phyloP scores from a whole-genome alignment of 1,284 basidiomycete genomes.

The Butyriboletus appendiculatus region DNA sequence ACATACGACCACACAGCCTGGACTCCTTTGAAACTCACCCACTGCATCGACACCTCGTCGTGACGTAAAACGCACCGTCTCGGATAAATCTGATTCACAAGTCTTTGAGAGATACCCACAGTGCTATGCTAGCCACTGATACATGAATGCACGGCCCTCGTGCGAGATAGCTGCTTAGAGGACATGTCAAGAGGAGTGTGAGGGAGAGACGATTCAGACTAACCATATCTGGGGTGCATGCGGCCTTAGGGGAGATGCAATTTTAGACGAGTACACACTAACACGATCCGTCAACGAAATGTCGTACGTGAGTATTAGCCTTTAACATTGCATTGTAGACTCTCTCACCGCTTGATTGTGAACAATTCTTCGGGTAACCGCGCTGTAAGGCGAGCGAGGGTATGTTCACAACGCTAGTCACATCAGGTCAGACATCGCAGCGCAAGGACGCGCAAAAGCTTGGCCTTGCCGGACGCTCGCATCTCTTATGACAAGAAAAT shows the following conservation, averaged over 20 bases:
- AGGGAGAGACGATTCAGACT: not conserved
- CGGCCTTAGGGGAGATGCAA: not conserved
- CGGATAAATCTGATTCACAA: slow-evolving; percentile 1
- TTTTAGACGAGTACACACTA: slow-evolving; percentile 1
- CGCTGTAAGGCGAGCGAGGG: not conserved
- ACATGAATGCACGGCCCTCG: slow-evolving; percentile 2
- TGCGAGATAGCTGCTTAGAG: not conserved
- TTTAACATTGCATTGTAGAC: slow-evolving; percentile 19
- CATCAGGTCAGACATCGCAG: not conserved
- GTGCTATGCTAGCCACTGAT: not conserved
- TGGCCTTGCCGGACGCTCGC: not conserved
- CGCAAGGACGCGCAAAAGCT: not conserved
- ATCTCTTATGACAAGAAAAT: slow-evolving; percentile 2
- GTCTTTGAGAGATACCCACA: not conserved
- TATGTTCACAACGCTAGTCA: not conserved
- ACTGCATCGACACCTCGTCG: not conserved
- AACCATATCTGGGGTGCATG: not conserved
- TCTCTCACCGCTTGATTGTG: slow-evolving; percentile 24
- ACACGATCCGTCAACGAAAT: slow-evolving; percentile 2
- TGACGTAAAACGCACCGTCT: slow-evolving; percentile 26
- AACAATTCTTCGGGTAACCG: slow-evolving; percentile 5
- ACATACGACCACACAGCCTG: not conserved
- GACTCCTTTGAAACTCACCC: slow-evolving; percentile 2
- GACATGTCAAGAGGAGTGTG: slow-evolving; percentile 3
- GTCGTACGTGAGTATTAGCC: slow-evolving; percentile 14